Conservation (phyloP, 805 yeast genomes). For the Pichia nakasei region DNA sequence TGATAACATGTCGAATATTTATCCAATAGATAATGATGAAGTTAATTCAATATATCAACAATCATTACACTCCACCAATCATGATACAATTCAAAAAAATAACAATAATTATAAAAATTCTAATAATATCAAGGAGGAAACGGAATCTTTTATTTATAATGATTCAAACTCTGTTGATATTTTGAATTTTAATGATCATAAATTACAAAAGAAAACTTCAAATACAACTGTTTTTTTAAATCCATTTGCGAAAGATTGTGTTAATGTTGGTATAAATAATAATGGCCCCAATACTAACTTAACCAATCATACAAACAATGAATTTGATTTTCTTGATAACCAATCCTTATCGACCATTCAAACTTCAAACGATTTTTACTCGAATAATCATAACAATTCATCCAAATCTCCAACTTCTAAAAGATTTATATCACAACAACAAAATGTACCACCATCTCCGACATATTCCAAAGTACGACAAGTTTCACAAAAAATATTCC, state of each 20-base stretch:
- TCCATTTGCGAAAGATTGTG: constrained; percentile 1
- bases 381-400: neutral
- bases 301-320: constrained; percentile 14
- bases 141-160: constrained; percentile 24
- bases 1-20: neutral
- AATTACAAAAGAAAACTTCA: constrained; percentile 5
- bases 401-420: constrained; percentile 4
- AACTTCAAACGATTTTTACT: neutral
- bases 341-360: constrained; percentile 11
- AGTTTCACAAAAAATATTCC: constrained; percentile 21
- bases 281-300: constrained; percentile 1
- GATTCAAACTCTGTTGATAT: constrained; percentile 13
- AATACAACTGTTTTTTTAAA: neutral
- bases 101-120: neutral
- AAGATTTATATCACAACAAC: neutral
- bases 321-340: constrained; percentile 15
- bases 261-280: neutral
- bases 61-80: constrained; percentile 17
- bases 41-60: constrained; percentile 18
- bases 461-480: constrained; percentile 22
- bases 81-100: constrained; percentile 4
- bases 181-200: constrained; percentile 5
- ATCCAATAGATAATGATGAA: constrained; percentile 11
- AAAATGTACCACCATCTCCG: constrained; percentile 6
- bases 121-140: constrained; percentile 5